These are phyloP conservation scores for Exophiala viscosa DNA, from an alignment of 2,329 filamentous ascomycete species.

Conservation along the genomic window DNA sequence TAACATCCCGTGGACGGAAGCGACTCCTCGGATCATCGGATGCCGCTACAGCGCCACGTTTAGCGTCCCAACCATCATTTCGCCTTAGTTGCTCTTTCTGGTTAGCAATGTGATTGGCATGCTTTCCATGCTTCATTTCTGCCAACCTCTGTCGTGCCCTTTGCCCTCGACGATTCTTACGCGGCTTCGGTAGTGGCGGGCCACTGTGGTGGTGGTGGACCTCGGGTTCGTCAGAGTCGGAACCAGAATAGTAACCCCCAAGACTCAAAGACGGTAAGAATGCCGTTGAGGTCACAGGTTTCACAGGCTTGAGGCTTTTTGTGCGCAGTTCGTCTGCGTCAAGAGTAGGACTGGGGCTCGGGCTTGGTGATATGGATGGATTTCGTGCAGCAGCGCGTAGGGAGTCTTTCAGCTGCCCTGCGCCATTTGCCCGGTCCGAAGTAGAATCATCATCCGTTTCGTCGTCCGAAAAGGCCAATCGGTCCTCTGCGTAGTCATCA, in stretches of 20 bases:
- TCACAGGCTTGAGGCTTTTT: neutral
- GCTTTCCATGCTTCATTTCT: conserved; percentile 59
- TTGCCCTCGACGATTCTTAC: conserved; percentile 60
- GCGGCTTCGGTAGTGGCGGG: conserved; percentile 34
- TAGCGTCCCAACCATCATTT: conserved; percentile 57
- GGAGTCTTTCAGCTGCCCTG: neutral
- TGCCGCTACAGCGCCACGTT: conserved; percentile 50
- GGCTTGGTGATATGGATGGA: conserved; percentile 14
- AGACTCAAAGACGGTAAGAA: conserved; percentile 61
- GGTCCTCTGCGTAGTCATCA: conserved; percentile 4
- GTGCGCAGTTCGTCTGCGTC: neutral
- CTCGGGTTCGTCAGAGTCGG: conserved; percentile 51
- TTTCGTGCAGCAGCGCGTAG: neutral
- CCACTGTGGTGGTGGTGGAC: conserved; percentile 38
- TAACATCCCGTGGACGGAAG: conserved; percentile 4
- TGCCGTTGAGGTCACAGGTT: conserved; percentile 38
- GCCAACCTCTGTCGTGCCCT: conserved; percentile 58
- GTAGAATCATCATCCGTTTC: conserved; percentile 4
- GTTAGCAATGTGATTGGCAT: conserved; percentile 56
- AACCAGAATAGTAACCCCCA: conserved; percentile 61
- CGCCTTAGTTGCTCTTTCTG: conserved; percentile 36
- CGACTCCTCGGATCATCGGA: neutral
- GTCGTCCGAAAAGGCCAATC: conserved; percentile 16
- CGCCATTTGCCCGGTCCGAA: neutral
- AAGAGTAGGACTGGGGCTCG: neutral